Conservation (phyloP, 1,139 yeast species). For the Candida anutae region DNA sequence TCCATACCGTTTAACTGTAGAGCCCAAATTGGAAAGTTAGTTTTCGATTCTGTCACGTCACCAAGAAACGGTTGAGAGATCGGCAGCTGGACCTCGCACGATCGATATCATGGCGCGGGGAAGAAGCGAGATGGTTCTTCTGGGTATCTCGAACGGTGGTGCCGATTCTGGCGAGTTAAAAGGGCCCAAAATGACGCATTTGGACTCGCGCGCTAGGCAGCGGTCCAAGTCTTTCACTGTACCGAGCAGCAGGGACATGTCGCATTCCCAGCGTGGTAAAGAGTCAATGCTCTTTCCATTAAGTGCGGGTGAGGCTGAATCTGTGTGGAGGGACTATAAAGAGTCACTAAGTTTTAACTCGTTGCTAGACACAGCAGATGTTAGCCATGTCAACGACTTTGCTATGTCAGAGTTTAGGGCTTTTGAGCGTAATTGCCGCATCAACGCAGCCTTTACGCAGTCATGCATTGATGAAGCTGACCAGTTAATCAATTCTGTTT, state of each 20-base stretch:
- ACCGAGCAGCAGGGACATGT: too few relatives aligned
- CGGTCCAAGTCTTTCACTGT: too few relatives aligned
- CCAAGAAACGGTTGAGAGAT: too few relatives aligned
- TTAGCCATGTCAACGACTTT: slow-evolving; percentile 22
- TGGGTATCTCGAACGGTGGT: too few relatives aligned
- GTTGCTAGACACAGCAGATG: slow-evolving; percentile 25
- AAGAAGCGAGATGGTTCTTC: too few relatives aligned
- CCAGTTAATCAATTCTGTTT: slow-evolving; percentile 32
- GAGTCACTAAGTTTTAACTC: slow-evolving; percentile 30
- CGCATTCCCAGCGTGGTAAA: too few relatives aligned
- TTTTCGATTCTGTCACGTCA: too few relatives aligned
- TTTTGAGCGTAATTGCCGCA: slow-evolving; percentile 34
- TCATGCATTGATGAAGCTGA: slow-evolving; percentile 34
- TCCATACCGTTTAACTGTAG: slow-evolving; percentile 8
- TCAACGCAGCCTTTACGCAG: slow-evolving; percentile 25
- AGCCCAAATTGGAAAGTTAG: too few relatives aligned
- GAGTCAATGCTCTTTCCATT: neutral
- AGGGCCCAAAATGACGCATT: too few relatives aligned
- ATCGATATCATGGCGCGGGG: neutral
- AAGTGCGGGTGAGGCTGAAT: slow-evolving; percentile 18
- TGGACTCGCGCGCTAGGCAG: too few relatives aligned
- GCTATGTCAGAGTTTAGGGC: slow-evolving; percentile 24
- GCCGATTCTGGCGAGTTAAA: too few relatives aligned
- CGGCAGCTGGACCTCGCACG: too few relatives aligned
- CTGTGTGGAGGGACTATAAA: slow-evolving; percentile 24